A percentile compares a stretch with the other conserved stretches of the same genome.
Evolutionary conservation across 306 rosid genomes (phyloP).

Genomic region (Corylus americana): DNA sequence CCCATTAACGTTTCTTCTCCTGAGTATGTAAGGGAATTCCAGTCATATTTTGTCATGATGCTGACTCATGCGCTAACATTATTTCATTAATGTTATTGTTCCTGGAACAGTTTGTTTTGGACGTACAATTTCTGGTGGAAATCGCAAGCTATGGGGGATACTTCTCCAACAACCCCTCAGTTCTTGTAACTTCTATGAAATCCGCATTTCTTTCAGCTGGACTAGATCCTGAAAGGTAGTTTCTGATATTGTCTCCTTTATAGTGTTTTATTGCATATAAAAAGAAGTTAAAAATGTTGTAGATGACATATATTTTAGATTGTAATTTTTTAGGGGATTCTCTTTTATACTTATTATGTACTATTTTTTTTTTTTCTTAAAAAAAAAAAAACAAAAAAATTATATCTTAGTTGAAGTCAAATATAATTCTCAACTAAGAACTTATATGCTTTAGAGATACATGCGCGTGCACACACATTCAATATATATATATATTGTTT

Average conservation of each 20-base stretch:
- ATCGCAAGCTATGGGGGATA: slow-evolving; percentile 64
- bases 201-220: slow-evolving; percentile 57
- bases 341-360: neutral
- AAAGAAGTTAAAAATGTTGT: neutral
- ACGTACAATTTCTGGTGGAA: slow-evolving; percentile 72
- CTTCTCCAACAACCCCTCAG: slow-evolving; percentile 51
- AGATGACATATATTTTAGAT: neutral
- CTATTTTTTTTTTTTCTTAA: neutral
- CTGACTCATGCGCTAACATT: slow-evolving; percentile 15
- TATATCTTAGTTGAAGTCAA: neutral
- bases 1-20: neutral
- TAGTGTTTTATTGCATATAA: neutral
- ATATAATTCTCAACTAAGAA: neutral
- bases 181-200: slow-evolving; percentile 58
- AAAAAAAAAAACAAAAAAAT: too few species aligned
- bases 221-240: slow-evolving; percentile 58
- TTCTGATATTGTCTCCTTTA: neutral
- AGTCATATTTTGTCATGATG: neutral
- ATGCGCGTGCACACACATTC: neutral
- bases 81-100: slow-evolving; percentile 23
- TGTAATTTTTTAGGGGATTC: neutral
- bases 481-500: neutral
- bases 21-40: neutral
- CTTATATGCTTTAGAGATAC: neutral
- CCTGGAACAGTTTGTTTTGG: slow-evolving; percentile 58